Conservation (phyloP, 352 stramenopile species). For the Globisporangium paddicum region DNA sequence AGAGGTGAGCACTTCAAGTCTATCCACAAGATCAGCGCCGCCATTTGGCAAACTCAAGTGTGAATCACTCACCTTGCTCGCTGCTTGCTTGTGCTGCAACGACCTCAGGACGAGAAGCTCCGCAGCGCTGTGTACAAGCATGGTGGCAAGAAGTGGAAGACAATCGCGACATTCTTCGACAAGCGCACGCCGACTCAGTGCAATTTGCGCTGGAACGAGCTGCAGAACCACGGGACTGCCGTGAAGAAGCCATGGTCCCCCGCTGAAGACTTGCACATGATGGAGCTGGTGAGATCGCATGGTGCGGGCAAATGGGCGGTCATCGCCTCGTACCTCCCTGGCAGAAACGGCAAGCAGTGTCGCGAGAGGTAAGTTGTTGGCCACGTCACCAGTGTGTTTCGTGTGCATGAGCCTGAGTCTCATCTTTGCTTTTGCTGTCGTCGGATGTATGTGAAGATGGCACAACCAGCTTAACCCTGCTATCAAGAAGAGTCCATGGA, state of each 20-base stretch:
- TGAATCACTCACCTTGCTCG: background rate
- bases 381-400: too few relatives aligned
- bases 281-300: conserved; percentile 48
- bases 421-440: background rate
- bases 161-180: conserved; percentile 48
- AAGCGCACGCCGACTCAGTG: conserved; percentile 44
- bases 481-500: conserved; percentile 81
- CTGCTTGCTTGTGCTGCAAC: background rate
- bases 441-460: conserved; percentile 39
- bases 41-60: background rate
- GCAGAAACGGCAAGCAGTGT: conserved; percentile 87
- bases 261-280: conserved; percentile 62
- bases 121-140: conserved; percentile 63
- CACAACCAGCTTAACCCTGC: conserved; percentile 80
- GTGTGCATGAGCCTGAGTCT: too few relatives aligned
- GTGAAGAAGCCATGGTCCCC: conserved; percentile 66
- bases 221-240: conserved; percentile 54
- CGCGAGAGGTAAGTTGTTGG: conserved; percentile 50
- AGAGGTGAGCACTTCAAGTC: background rate
- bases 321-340: conserved; percentile 78
- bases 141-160: conserved; percentile 81
- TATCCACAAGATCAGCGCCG: background rate
- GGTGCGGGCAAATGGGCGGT: conserved; percentile 72
- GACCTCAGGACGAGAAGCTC: conserved; percentile 57
- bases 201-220: conserved; percentile 62